Evolutionary conservation across 371 early-diverging fungal species (phyloP), one percentile per base, ranked within the genome.

Genomic region (Saksenaea vasiformis): DNA sequence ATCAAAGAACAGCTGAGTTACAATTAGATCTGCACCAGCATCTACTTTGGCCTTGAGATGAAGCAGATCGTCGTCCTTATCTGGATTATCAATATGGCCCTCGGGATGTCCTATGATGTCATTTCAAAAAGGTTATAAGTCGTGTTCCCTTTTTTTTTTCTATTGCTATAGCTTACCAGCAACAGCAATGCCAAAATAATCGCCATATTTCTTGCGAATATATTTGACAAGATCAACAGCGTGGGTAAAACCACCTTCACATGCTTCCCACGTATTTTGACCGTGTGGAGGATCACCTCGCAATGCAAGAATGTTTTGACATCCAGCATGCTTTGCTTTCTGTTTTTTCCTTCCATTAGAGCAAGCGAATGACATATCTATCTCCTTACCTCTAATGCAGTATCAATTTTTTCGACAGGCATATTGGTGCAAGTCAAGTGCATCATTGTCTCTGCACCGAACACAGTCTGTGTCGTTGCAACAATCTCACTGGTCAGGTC

Each of bases 351-450:
- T 2, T 35, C 24, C 8, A 19, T 11, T n/a, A 9, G n/a, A 38
- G 0, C 26, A 19, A 2, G n/a, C 35, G 14, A 34, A 24, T 1
- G 26, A 31, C 3, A n/a, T 57, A 15, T 36, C 19, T 17, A 31
- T 31, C 8, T 15, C 60, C 71, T 63, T 77, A 87, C 88, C 71
- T 75, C 74, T 54, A 97, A 82, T 4, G 96, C 98, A 58, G 62
- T 67, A 73, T 95, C 93, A 68, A 97, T 90, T 76, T 91, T 91
- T 60, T 88, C 90, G 5, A 89, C 82, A 36, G 93, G 92, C 92
- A 95, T 96, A 80, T 95, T 96, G 64, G 96, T 95, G 82, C 98
- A 97, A 11, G 96, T 97, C 76, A 97, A 85, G 71, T 97, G 98
- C 98, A 97, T 96, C 85, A 93, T 92, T 4, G 96, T 91, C 72